Base-by-base conservation (phyloP, 163 green algal genomes). In the Scenedesmus sp. region DNA sequence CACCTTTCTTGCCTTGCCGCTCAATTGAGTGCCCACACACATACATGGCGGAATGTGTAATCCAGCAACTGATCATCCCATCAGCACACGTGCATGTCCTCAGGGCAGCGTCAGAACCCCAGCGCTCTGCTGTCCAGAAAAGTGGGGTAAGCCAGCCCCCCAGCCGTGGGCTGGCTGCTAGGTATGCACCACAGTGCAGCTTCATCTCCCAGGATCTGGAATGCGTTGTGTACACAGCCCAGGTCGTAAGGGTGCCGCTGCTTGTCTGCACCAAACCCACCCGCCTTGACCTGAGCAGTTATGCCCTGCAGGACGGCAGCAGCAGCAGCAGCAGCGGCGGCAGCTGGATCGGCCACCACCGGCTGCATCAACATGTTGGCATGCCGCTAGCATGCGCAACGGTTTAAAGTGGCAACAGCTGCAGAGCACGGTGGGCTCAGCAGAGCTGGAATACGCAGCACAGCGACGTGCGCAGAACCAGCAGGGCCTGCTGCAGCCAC, bases 221-320 rank as follows among this genome's bases (percentile, higher is more conserved):
- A 65, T 16, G 93, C 53, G 89, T 95, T 95, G 20, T 33, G 43
- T 26, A 80, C 89, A 10, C 85, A 18, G 9, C 94, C 94, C 24
- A 96, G 86, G 83, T 96, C 93, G 88, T 96, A 96, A 0, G 93
- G 93, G 84, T 96, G 94, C 53, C 90, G 46, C 13, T 81, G 68
- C 59, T 73, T 22, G 24, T 44, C 46, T 26, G 44, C 59, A 20
- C 89, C 91, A 26, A 20, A 68, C n/a, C 80, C 84, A 9, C 68
- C 85, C 0, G 91, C 93, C 59, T 93, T 92, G 18, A 96, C 85
- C 30, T 90, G 92, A 18, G 94, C 94, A 6, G 93, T 95, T 13
- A 96, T 92, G 44, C 94, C 94, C 94, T 96, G 78, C 59, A 88
- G 9, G 22, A 73, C 15, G 56, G 82, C 82, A 87, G 59, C 37